Base-by-base conservation (phyloP, 352 stramenopile species). In the Globisporangium echinulatum region DNA sequence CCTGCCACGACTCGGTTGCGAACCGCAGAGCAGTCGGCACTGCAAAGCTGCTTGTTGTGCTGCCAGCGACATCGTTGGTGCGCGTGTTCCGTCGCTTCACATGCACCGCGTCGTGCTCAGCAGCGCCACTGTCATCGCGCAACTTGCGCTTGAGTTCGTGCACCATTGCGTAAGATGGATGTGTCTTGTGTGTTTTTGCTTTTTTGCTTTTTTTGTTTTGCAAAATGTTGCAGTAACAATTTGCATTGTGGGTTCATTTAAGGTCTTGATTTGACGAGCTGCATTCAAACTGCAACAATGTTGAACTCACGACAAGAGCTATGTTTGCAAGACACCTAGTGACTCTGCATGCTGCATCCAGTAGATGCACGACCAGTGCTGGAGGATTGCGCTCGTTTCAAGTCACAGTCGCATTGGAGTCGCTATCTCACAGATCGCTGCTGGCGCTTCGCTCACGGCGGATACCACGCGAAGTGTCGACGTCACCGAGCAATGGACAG, bases 401-500 rank as follows among this genome's bases (percentile, higher is more conserved):
- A 5, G 39, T 43, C 2, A 2, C 39, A 43, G 39, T 33, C 25
- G 25, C 25, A 33, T 33, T 33, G 25, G 25, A 33, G 25, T 33
- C 25, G 25, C 25, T 33, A 33, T 33, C 25, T 33, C 25, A 33
- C 25, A 33, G 25, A 33, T 33, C 25, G 25, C 25, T 33, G 25
- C 25, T 33, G 25, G 25, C 25, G 25, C 25, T 14, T 44, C 5
- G 5, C n/a, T 49, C 52, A 5, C 52, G 52, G 40, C 58, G 51
- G 14, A 63, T 15, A 1, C 58, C 58, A n/a, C 37, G 44, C 7
- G 36, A 51, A 39, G 40, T 9, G 47, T 70, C 63, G 7, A 78
- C 55, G 67, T 87, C 78, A 46, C 79, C 88, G 40, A 92, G 58
- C 58, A 92, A 48, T 17, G 82, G 82, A 36, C 80, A 92, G 58